Base-by-base conservation (phyloP, 2,329 filamentous ascomycete genomes). In the Calonectria multiphialidica region DNA sequence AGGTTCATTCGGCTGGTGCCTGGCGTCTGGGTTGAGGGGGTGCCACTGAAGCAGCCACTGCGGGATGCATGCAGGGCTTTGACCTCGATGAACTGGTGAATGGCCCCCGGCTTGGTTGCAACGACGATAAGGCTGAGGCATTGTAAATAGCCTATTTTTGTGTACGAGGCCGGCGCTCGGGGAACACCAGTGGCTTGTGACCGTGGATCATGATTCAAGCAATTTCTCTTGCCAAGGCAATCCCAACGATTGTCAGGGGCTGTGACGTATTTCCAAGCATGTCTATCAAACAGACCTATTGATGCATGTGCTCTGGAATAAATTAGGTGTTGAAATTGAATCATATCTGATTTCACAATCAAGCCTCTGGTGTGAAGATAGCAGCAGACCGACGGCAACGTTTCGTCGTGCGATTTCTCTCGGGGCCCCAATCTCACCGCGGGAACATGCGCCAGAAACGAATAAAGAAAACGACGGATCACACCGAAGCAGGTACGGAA, bases 41-140 rank as follows among this genome's bases (percentile, higher is more conserved):
- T 70, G 61, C 44, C 61, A 70, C 67, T 37, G 59, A 65, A 30
- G 47, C 67, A 69, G 59, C 67, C 67, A 64, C 57, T 47, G 57
- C 45, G 57, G 66, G 67, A 47, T 62, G 57, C 57, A 62, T 63
- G 66, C 44, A 68, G 55, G 66, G 66, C 66, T 61, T 62, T 62
- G 45, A 53, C 45, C 66, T 68, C 21, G 37, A 68, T n/a, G 50
- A 47, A 57, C 23, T n/a, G 65, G 42, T 28, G 45, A 25, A 21
- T 59, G 10, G 53, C 53, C 53, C 53, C 53, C 12, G 21, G 33
- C 33, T 59, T 40, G 35, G 15, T 28, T 40, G 21, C 35, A 37
- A 23, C 30, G 15, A 25, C 21, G 53, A 59, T 59, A 59, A 40
- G 53, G 53, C 33, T 23, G 53, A 25, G 15, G 3, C n/a, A 23